Evolutionary conservation across 768 basidiomycete genomes (phyloP), one percentile per base, ranked within the genome.

Genomic region (Pleurotus platypus): DNA sequence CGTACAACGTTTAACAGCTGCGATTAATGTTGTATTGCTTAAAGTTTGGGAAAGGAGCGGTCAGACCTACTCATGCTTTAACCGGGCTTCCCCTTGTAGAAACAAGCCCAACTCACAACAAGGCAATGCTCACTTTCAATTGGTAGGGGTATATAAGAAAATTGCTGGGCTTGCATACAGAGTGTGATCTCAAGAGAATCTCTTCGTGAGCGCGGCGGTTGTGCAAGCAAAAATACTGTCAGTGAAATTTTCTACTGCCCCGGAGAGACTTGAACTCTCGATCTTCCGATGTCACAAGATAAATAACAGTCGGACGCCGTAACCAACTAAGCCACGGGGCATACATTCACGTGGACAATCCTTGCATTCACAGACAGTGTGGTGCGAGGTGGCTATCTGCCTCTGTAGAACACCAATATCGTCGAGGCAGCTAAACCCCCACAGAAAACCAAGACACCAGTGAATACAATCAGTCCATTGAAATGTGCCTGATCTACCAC

Each of bases 291-390:
- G 55, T 11, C 46, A 35, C 4, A 35, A 11, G 8, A 18, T 2
- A 40, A 30, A 46, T 78, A 78, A 79, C 78, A 79, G 79, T 80
- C 79, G 77, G 79, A 80, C 78, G 78, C 79, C 79, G 76, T 80
- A 67, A 80, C 79, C 77, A 80, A 80, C 78, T 79, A 75, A 79
- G 78, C 78, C 78, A 79, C 75, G 78, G 78, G 78, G 78, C 79
- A 79, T 13, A 39, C 56, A 46, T 15, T 15, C n/a, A 15, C n/a
- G n/a, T 45, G n/a, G 4, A 4, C 5, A 1, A 16, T 11, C 2
- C 4, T 45, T 22, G 42, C 11, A 0, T 45, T 45, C 0, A 45
- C 24, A n/a, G n/a, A n/a, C n/a, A n/a, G n/a, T n/a, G n/a, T n/a
- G 5, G 5, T 26, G 24, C 24, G 24, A 26, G 24, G 24, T 26